Conservation (phyloP, 2,329 filamentous ascomycete genomes). For the Epichloe gansuensis region DNA sequence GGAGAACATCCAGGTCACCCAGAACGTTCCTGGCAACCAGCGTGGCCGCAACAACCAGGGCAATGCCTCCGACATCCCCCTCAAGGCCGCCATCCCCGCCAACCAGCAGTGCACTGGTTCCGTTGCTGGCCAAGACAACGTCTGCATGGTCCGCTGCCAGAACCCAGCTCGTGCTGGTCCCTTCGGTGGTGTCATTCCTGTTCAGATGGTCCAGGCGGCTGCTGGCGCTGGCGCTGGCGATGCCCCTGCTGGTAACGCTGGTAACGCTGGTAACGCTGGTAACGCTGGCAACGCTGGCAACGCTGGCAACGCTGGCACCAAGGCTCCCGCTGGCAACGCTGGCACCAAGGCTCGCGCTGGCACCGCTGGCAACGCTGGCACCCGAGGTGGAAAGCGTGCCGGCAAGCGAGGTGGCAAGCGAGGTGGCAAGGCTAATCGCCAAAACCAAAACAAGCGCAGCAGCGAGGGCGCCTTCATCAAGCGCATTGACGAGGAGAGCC, state of each 20-base stretch:
- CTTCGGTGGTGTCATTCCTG: conserved; percentile 3
- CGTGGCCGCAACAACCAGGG: conserved; percentile 30
- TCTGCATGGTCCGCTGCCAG: conserved; percentile 51
- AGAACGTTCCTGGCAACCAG: conserved; percentile 16
- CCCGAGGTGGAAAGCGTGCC: background rate
- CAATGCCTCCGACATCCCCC: conserved; percentile 31
- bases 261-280: background rate
- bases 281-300: background rate
- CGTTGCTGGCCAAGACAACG: conserved; percentile 43
- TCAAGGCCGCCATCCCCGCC: conserved; percentile 44
- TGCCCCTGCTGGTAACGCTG: background rate
- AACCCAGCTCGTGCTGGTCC: conserved; percentile 34
- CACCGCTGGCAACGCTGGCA: background rate
- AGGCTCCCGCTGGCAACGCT: background rate
- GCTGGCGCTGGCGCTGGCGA: background rate
- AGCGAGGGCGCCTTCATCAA: conserved; percentile 4
- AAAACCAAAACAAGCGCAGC: conserved; percentile 1
- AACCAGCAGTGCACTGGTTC: conserved; percentile 45
- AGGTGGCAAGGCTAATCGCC: background rate
- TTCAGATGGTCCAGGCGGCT: conserved; percentile 3
- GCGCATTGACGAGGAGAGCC: conserved; percentile 4
- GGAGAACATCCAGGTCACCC: conserved; percentile 39
- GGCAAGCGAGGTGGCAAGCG: background rate
- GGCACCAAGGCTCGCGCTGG: background rate
- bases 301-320: background rate